Conservation (phyloP, 768 basidiomycete species). For the Megacollybia marginata region DNA sequence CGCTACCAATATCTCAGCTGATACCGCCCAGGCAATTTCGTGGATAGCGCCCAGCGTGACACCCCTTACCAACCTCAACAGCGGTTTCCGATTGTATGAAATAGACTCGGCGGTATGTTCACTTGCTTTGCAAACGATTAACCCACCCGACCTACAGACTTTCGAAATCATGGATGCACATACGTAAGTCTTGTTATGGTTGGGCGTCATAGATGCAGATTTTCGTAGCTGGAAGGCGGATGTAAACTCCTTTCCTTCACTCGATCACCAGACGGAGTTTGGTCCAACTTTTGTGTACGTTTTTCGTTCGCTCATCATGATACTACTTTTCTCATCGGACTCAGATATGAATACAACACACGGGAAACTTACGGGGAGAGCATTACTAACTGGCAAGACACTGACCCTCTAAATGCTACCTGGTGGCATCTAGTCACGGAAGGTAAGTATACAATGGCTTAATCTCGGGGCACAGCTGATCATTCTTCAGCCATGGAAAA, state of each 20-base stretch:
- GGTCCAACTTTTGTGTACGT: constrained; percentile 50
- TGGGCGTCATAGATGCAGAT: not conserved
- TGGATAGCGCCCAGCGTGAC: constrained; percentile 70
- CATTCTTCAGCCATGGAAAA: constrained; percentile 44
- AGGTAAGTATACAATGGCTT: constrained; percentile 28
- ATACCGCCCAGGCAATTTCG: constrained; percentile 40
- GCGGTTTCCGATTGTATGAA: constrained; percentile 68
- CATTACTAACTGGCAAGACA: constrained; percentile 44
- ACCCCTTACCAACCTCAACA: constrained; percentile 66
- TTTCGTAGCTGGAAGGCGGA: constrained; percentile 52
- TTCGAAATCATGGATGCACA: constrained; percentile 75
- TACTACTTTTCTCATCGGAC: not conserved
- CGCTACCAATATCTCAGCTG: constrained; percentile 48
- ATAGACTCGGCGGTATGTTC: constrained; percentile 56
- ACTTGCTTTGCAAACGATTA: not conserved
- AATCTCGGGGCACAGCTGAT: not conserved
- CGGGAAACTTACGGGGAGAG: constrained; percentile 57
- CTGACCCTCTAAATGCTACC: constrained; percentile 64
- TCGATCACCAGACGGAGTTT: constrained; percentile 46
- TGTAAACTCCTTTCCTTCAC: constrained; percentile 48
- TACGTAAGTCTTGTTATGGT: constrained; percentile 40
- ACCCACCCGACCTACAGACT: constrained; percentile 33
- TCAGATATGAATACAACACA: constrained; percentile 58
- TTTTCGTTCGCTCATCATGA: not conserved
- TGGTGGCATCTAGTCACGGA: constrained; percentile 82